Percentiles rank a stretch among this genome's conserved stretches.
These are phyloP conservation scores for Nigrograna mackinnonii DNA, from an alignment of 2,329 filamentous ascomycete species.

Conservation along the genomic window DNA sequence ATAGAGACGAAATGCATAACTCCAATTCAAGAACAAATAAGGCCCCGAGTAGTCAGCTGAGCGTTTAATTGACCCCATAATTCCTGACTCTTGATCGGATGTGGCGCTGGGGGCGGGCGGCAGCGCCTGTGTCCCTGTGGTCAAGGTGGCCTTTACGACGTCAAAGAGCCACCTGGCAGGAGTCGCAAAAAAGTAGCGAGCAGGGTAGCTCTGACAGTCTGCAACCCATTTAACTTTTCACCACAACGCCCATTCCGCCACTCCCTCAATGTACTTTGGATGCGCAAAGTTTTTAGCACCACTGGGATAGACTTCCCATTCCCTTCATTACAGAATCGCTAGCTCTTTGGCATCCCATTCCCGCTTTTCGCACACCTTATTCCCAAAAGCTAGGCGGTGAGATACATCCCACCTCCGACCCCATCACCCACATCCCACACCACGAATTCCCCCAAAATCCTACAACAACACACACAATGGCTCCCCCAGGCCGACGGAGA, in stretches of 20 bases:
- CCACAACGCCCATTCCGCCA: conserved; percentile 13
- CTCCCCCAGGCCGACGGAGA: conserved; percentile 50
- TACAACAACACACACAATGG: conserved; percentile 41
- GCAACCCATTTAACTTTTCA: conserved; percentile 13
- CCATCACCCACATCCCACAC: conserved; percentile 3
- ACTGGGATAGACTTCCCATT: conserved; percentile 32
- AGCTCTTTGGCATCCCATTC: too few relatives aligned
- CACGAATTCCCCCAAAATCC: conserved; percentile 8
- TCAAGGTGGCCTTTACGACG: conserved; percentile 35
- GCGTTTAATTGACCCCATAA: too few relatives aligned
- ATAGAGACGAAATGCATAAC: too few relatives aligned
- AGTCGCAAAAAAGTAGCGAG: conserved; percentile 15
- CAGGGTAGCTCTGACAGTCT: conserved; percentile 28
- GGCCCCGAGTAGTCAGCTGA: too few relatives aligned
- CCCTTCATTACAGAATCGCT: conserved; percentile 22
- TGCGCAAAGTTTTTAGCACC: conserved; percentile 10
- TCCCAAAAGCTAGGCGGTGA: neutral
- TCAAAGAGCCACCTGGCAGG: conserved; percentile 34
- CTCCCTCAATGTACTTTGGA: conserved; percentile 18
- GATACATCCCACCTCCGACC: conserved; percentile 23
- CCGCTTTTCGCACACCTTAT: neutral
- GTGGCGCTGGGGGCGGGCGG: too few relatives aligned
- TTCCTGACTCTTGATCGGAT: too few relatives aligned
- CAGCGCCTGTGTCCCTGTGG: too few relatives aligned
- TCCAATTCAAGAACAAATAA: too few relatives aligned